phyloP scores from a whole-genome alignment of 176 grass and related monocot genomes.

The Lolium multiflorum region DNA sequence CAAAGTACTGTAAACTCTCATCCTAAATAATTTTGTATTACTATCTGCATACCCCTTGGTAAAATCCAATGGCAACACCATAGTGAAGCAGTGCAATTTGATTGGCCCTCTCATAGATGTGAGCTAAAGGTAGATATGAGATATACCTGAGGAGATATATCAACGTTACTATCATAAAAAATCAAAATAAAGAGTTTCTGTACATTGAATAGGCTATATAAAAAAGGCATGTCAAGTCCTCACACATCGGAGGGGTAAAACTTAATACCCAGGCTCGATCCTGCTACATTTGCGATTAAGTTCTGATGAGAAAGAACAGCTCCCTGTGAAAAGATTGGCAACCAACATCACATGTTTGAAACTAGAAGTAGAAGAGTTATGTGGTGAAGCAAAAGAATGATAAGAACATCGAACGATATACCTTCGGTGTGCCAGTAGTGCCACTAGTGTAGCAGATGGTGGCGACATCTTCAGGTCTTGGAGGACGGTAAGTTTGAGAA shows the following conservation, averaged over 20 bases:
- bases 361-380: conserved; percentile 15
- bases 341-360: conserved; percentile 32
- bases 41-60: conserved; percentile 81
- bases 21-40: conserved; percentile 21
- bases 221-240: conserved; percentile 46
- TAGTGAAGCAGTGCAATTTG: conserved; percentile 73
- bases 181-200: neutral
- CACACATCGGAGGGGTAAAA: conserved; percentile 90
- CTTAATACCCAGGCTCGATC: conserved; percentile 52
- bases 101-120: conserved; percentile 89
- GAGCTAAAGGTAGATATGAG: conserved; percentile 92
- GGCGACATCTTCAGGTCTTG: conserved; percentile 88
- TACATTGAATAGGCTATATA: neutral
- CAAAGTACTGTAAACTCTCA: neutral
- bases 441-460: conserved; percentile 99
- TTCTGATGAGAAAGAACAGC: conserved; percentile 85
- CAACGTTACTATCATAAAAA: conserved; percentile 12
- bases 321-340: conserved; percentile 67
- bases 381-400: conserved; percentile 21
- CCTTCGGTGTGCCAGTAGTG: conserved; percentile 95
- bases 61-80: conserved; percentile 91
- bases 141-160: conserved; percentile 62
- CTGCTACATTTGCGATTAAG: conserved; percentile 92
- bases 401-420: conserved; percentile 35
- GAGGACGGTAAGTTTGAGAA: conserved; percentile 72